phyloP scores from a whole-genome alignment of 257 asterid genomes.

The Fraxinus quadrangulata region DNA sequence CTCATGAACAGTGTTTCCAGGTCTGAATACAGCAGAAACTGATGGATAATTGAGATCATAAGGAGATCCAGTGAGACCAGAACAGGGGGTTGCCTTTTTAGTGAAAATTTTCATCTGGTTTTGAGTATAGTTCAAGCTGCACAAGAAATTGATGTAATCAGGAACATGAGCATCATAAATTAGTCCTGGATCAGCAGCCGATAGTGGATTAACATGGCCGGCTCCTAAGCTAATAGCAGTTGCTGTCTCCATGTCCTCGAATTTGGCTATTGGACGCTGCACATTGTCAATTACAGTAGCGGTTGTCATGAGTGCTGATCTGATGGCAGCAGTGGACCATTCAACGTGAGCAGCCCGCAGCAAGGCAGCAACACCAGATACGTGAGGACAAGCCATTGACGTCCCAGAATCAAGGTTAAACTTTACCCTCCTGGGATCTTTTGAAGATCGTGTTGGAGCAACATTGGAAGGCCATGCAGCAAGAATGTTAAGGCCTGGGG shows the following conservation, averaged over 20 bases:
- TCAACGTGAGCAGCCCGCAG: constrained; percentile 8
- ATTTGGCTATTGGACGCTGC: not conserved
- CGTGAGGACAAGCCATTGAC: constrained; percentile 18
- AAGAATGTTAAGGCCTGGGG: constrained; percentile 21
- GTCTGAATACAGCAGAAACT: not conserved
- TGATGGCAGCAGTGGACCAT: constrained; percentile 4
- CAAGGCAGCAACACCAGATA: constrained; percentile 13
- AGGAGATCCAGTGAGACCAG: not conserved
- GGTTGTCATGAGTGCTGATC: constrained; percentile 10
- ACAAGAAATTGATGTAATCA: constrained; percentile 4
- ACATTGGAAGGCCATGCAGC: constrained; percentile 17
- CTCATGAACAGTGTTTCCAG: constrained; percentile 1
- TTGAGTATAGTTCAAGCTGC: constrained; percentile 15
- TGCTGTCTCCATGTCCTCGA: constrained; percentile 8
- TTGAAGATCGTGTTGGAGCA: constrained; percentile 6
- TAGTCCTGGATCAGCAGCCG: constrained; percentile 17
- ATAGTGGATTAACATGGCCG: constrained; percentile 11
- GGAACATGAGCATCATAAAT: constrained; percentile 1
- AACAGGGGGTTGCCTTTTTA: not conserved
- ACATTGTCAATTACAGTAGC: constrained; percentile 6
- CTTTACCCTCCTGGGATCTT: constrained; percentile 8
- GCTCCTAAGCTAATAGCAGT: constrained; percentile 9
- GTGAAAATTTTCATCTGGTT: constrained; percentile 18
- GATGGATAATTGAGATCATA: constrained; percentile 20
- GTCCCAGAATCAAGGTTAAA: not conserved